Conservation (phyloP, 352 stramenopile genomes). For the Phytophthora multivora region DNA sequence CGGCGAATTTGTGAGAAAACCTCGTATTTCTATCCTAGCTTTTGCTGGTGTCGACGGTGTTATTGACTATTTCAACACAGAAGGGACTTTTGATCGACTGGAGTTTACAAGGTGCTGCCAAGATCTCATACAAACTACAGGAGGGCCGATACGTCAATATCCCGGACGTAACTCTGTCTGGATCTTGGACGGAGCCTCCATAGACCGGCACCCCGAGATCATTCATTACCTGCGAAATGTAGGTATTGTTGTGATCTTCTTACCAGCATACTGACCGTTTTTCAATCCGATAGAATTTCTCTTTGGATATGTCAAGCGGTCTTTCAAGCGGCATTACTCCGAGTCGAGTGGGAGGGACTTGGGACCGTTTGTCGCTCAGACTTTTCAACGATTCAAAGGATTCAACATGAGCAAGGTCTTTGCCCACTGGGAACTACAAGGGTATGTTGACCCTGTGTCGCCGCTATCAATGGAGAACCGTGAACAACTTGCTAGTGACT, state of each 20-base stretch:
- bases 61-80: no score
- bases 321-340: background rate
- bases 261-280: background rate
- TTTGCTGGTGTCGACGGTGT: no score
- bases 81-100: no score
- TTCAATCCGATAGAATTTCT: background rate
- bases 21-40: no score
- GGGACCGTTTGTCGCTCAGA: background rate
- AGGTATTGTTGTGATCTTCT: background rate
- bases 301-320: background rate
- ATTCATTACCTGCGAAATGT: constrained; percentile 17
- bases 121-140: constrained; percentile 1
- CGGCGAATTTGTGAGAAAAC: no score
- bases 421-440: background rate
- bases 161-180: constrained; percentile 27
- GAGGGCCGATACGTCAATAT: constrained; percentile 4
- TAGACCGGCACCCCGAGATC: constrained; percentile 30
- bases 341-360: background rate
- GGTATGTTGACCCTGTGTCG: background rate
- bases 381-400: background rate
- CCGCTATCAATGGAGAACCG: no score
- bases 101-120: constrained; percentile 26
- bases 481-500: no score
- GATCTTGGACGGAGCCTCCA: constrained; percentile 33
- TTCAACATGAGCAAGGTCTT: background rate